Evolutionary conservation across 2,329 filamentous ascomycete genomes (phyloP).

Genomic region (Cephalotrichum gorgonifer): DNA sequence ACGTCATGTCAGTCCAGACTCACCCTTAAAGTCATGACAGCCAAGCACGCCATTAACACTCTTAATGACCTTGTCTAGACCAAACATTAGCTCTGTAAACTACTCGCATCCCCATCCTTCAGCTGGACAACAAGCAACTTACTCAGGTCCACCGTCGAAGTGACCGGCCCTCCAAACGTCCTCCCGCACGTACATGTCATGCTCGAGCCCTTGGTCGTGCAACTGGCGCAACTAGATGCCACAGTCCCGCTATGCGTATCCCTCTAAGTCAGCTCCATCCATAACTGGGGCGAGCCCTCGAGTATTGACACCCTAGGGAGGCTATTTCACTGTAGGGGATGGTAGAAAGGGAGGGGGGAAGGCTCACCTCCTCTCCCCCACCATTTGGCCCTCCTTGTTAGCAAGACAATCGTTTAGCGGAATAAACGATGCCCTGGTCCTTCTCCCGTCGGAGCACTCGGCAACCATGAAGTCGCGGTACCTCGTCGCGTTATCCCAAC

Average conservation of each 20-base stretch:
- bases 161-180: background rate
- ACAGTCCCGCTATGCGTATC: background rate
- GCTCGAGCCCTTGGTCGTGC: background rate
- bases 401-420: conserved; percentile 2
- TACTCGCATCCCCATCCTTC: background rate
- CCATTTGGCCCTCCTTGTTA: conserved; percentile 1
- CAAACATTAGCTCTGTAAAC: background rate
- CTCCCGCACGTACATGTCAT: conserved; percentile 2
- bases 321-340: background rate
- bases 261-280: background rate
- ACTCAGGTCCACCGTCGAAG: conserved; percentile 1
- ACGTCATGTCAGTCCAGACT: too few species aligned
- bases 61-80: conserved; percentile 1
- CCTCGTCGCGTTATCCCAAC: background rate
- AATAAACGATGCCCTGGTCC: background rate
- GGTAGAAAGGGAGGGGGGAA: background rate
- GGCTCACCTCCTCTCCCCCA: background rate
- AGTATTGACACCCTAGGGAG: background rate
- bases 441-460: background rate
- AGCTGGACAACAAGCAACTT: background rate
- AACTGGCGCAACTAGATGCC: background rate
- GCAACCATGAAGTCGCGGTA: conserved; percentile 2
- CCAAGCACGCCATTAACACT: conserved; percentile 1
- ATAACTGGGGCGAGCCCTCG: background rate
- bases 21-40: conserved; percentile 1